Conservation (phyloP, 768 basidiomycete genomes). For the Leucocoprinus leucothites region DNA sequence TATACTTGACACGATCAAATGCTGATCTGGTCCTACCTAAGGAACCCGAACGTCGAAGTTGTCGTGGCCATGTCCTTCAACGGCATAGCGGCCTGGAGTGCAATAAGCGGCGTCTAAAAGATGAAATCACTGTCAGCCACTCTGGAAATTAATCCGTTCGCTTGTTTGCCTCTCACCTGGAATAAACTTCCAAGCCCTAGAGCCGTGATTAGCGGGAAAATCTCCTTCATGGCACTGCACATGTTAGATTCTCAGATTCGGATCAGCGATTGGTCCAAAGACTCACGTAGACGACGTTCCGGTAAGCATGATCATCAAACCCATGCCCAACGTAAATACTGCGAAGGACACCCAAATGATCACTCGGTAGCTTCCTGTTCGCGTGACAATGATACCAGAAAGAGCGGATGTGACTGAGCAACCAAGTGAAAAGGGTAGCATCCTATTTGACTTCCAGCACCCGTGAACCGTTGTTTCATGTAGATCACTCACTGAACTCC, state of each 20-base stretch:
- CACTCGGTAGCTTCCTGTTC: conserved; percentile 54
- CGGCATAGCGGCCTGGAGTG: conserved; percentile 85
- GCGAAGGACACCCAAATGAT: conserved; percentile 63
- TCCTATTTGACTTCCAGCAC: conserved; percentile 35
- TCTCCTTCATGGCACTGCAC: conserved; percentile 55
- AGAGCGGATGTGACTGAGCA: conserved; percentile 48
- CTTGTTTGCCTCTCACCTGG: conserved; percentile 33
- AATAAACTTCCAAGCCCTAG: conserved; percentile 66
- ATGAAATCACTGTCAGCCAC: conserved; percentile 3
- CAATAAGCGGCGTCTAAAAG: conserved; percentile 60
- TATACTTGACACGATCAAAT: neutral
- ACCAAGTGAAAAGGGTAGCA: conserved; percentile 73
- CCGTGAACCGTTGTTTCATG: neutral
- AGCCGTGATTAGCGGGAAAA: conserved; percentile 67
- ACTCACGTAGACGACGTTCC: conserved; percentile 50
- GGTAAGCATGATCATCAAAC: conserved; percentile 70
- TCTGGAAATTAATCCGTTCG: neutral
- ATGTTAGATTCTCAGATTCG: neutral
- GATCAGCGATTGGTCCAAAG: neutral
- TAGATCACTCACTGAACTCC: conserved; percentile 55
- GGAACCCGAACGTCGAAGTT: conserved; percentile 66
- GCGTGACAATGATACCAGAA: conserved; percentile 56
- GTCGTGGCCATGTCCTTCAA: conserved; percentile 83
- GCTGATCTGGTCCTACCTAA: conserved; percentile 41
- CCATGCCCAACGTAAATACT: conserved; percentile 59